Base-by-base conservation (phyloP, 148 eudicot species). In the Amaranthus cruentus region DNA sequence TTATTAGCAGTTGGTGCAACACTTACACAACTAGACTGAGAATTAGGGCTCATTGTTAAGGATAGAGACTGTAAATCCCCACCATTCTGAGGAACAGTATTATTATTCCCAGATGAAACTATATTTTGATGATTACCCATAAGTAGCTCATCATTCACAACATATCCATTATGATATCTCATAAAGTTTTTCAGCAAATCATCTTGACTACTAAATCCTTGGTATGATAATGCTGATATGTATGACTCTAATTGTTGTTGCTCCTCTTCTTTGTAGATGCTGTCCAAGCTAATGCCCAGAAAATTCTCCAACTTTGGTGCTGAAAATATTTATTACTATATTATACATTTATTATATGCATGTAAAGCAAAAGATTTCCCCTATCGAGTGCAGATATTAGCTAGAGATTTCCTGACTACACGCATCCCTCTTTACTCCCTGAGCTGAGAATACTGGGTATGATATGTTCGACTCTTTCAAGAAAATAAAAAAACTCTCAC, bases 291-390 rank as follows among this genome's bases (percentile, higher is more conserved):
- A 0, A 86, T 58, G 3, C 89, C 94, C 38, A 92, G 76, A 74
- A 92, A 92, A 76, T 92, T 85, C 81, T 92, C 97, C 0, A 89
- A 85, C 64, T 92, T 92, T 8, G 92, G 95, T 14, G 83, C 81
- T 15, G 87, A 66, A 76, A 47, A 55, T 67, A 72, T n/a, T 57
- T 67, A 72, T 12, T 57, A 71, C 68, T 75, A 57, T 66, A 73
- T 73, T 65, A 28, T 28, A 54, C 7, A 53, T 15, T 8, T 2
- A 52, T 46, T 4, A 42, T 12, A 44, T 4, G 3, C 7, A 7
- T 28, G 2, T 28, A 28, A 0, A 28, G 38, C 2, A 28, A 28
- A 28, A 28, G 38, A 2, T 28, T 28, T 28, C 38, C 38, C 0
- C 38, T 28, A 28, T 28, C 38, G 2, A 28, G 38, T 2, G 38